Conservation (phyloP, 1,284 basidiomycete species). For the Tylopilus sp. region DNA sequence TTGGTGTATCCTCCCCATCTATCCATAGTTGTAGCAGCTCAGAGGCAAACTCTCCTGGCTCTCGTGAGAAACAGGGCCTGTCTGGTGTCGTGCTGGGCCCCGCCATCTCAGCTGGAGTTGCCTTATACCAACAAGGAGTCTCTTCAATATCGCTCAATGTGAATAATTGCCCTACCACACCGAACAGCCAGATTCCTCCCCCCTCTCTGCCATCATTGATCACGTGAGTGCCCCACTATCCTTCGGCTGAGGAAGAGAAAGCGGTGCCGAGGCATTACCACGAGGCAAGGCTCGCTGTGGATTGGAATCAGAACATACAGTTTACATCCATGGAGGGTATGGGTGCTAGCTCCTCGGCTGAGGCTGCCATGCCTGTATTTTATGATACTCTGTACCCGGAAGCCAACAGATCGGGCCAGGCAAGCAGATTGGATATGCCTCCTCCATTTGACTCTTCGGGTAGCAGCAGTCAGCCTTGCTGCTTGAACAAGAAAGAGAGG, state of each 20-base stretch:
- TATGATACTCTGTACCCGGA: conserved; percentile 66
- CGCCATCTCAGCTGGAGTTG: conserved; percentile 50
- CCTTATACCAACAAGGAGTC: conserved; percentile 56
- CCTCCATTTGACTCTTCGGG: conserved; percentile 56
- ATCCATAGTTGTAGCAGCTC: conserved; percentile 45
- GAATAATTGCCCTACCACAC: background rate
- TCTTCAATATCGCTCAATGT: conserved; percentile 45
- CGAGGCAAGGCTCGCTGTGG: conserved; percentile 73
- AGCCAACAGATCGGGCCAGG: conserved; percentile 32
- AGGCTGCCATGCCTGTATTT: conserved; percentile 49
- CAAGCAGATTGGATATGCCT: conserved; percentile 46
- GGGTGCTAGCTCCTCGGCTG: conserved; percentile 25
- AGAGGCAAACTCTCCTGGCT: conserved; percentile 30
- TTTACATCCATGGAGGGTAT: conserved; percentile 30
- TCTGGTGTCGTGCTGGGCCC: conserved; percentile 19
- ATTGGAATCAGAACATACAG: conserved; percentile 53
- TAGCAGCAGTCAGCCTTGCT: conserved; percentile 42
- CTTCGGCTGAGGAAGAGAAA: conserved; percentile 63
- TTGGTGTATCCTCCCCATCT: conserved; percentile 36
- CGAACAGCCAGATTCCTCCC: conserved; percentile 10
- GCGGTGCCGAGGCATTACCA: conserved; percentile 70
- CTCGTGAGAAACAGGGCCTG: conserved; percentile 28
- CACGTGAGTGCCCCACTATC: conserved; percentile 51
- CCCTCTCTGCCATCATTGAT: conserved; percentile 36
- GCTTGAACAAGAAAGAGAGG: conserved; percentile 45